phyloP scores from a whole-genome alignment of 2,329 filamentous ascomycete genomes.

The Hypoxylon sp. region DNA sequence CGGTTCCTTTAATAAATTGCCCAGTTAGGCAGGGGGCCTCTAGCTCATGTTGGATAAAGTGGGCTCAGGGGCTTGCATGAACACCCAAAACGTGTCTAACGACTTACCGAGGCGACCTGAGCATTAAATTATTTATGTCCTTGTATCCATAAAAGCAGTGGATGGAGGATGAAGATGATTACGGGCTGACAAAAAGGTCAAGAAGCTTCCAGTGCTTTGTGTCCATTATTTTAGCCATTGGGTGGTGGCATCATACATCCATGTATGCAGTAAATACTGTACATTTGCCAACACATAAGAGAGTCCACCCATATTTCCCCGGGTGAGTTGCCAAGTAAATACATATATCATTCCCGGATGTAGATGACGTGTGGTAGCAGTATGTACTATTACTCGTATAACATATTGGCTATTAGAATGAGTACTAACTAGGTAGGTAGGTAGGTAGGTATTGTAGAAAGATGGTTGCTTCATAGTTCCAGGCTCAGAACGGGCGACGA shows the following conservation, averaged over 20 bases:
- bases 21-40: conserved; percentile 33
- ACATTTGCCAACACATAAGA: neutral
- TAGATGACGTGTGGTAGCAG: conserved; percentile 9
- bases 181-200: neutral
- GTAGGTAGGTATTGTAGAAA: neutral
- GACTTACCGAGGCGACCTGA: conserved; percentile 41
- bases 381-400: neutral
- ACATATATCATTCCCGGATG: neutral
- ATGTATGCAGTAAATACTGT: too few species aligned
- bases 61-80: conserved; percentile 45
- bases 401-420: conserved; percentile 9
- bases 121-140: conserved; percentile 1
- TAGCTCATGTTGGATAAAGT: conserved; percentile 38
- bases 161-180: neutral
- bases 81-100: conserved; percentile 39
- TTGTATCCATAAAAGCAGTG: neutral
- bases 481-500: conserved; percentile 6
- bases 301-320: conserved; percentile 1
- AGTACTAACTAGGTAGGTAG: neutral
- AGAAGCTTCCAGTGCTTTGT: neutral
- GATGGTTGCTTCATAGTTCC: neutral
- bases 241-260: too few species aligned
- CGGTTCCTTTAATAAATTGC: conserved; percentile 45
- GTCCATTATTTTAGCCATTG: neutral
- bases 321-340: conserved; percentile 12